Evolutionary conservation across 2,329 filamentous ascomycete species (phyloP).

Genomic region (Beauveria sp.): DNA sequence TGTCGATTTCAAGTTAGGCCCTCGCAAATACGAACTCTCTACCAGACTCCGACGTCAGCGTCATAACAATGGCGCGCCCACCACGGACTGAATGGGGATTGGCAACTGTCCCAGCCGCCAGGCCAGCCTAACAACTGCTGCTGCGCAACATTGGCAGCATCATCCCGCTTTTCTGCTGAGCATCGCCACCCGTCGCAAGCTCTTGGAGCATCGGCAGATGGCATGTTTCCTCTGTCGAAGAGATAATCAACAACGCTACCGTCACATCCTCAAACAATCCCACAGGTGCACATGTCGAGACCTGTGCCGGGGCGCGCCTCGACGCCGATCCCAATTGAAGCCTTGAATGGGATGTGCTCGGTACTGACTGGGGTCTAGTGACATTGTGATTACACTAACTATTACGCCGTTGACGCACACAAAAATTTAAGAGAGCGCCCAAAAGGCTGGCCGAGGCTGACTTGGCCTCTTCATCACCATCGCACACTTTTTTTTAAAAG

Average conservation of each 20-base stretch:
- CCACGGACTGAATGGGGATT: not conserved
- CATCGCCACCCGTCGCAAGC: not conserved
- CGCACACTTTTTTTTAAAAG: not conserved
- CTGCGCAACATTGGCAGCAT: too few relatives aligned
- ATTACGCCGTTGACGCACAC: not conserved
- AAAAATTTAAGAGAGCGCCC: not conserved
- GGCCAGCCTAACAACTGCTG: not conserved
- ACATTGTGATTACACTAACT: not conserved
- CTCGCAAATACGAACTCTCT: constrained; percentile 4
- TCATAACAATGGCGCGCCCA: not conserved
- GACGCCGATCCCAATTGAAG: constrained; percentile 10
- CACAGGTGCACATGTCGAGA: not conserved
- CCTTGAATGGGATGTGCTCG: not conserved
- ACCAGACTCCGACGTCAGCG: not conserved
- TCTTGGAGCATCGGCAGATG: not conserved
- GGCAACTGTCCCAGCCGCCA: not conserved
- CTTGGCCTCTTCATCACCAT: not conserved
- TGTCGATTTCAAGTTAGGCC: not conserved
- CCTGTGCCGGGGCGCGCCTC: not conserved
- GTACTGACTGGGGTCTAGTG: not conserved
- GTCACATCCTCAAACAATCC: not conserved
- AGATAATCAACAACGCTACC: not conserved
- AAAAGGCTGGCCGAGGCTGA: constrained; percentile 4
- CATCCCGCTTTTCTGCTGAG: not conserved
- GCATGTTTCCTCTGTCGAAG: not conserved